A percentile compares a stretch with the other conserved stretches of the same genome.
phyloP scores from a whole-genome alignment of 2,329 filamentous ascomycete species.

The Aureobasidium sp. region DNA sequence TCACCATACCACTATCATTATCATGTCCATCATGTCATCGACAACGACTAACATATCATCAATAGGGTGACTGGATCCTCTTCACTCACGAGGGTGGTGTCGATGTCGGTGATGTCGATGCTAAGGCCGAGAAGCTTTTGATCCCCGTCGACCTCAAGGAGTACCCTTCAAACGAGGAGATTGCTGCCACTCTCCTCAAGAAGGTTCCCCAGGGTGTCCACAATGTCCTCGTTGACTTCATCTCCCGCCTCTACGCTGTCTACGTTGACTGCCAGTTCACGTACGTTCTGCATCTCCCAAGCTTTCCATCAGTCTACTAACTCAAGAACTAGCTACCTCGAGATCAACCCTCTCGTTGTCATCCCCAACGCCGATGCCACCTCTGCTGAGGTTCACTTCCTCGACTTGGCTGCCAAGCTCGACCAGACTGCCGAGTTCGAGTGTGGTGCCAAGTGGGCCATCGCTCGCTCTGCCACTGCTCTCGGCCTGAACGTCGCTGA shows the following conservation, averaged over 20 bases:
- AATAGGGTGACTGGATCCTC: conserved; percentile 96
- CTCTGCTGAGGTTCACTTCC: conserved; percentile 92
- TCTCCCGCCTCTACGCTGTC: conserved; percentile 94
- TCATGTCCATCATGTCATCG: background rate
- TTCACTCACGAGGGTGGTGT: conserved; percentile 99
- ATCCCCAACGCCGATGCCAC: conserved; percentile 90
- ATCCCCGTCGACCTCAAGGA: conserved; percentile 91
- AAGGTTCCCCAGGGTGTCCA: conserved; percentile 94
- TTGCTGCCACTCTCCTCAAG: conserved; percentile 75
- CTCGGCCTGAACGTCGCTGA: conserved; percentile 67
- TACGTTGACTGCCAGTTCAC: conserved; percentile 99
- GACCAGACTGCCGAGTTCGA: conserved; percentile 99
- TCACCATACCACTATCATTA: background rate
- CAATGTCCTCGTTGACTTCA: conserved; percentile 99
- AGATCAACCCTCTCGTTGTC: conserved; percentile 98
- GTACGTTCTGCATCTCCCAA: conserved; percentile 25
- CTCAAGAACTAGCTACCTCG: conserved; percentile 61
- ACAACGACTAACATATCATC: background rate
- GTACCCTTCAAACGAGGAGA: conserved; percentile 94
- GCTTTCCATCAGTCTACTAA: background rate
- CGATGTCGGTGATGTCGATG: conserved; percentile 97
- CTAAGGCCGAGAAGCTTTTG: conserved; percentile 96
- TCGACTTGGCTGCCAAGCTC: conserved; percentile 96
- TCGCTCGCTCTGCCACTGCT: conserved; percentile 83
- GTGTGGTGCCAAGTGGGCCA: conserved; percentile 97